Conservation (phyloP, 306 rosid species). For the Quercus agrifolia region DNA sequence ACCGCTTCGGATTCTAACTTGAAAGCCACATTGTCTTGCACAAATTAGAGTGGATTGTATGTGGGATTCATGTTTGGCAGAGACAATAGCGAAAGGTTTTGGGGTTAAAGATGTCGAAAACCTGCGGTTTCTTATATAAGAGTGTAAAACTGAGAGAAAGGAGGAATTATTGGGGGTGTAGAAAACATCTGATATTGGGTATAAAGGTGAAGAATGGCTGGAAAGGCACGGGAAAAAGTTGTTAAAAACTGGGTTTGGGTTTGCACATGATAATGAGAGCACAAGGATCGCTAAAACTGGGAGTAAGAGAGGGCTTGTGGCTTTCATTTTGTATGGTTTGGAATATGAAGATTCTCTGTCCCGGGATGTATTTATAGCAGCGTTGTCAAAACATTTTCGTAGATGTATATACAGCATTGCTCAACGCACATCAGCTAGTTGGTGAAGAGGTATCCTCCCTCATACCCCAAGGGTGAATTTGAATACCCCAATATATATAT, state of each 20-base stretch:
- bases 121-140: slow-evolving; percentile 52
- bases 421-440: no score
- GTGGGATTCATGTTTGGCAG: slow-evolving; percentile 51
- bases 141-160: slow-evolving; percentile 33
- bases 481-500: no score
- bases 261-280: slow-evolving; percentile 28
- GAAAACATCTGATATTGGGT: slow-evolving; percentile 31
- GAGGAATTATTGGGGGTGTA: slow-evolving; percentile 34
- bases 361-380: no score
- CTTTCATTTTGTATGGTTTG: slow-evolving; percentile 24
- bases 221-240: slow-evolving; percentile 43
- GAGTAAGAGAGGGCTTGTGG: slow-evolving; percentile 10
- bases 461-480: no score
- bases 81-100: slow-evolving; percentile 64
- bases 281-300: slow-evolving; percentile 26
- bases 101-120: slow-evolving; percentile 45
- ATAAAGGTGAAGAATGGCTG: slow-evolving; percentile 28
- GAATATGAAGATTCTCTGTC: no score
- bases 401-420: no score
- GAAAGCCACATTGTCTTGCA: slow-evolving; percentile 48
- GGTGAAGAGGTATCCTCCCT: no score
- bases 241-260: slow-evolving; percentile 32
- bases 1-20: slow-evolving; percentile 60
- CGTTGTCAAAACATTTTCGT: no score
- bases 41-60: slow-evolving; percentile 64